Conservation (phyloP, 768 basidiomycete genomes). For the Russula lepida region DNA sequence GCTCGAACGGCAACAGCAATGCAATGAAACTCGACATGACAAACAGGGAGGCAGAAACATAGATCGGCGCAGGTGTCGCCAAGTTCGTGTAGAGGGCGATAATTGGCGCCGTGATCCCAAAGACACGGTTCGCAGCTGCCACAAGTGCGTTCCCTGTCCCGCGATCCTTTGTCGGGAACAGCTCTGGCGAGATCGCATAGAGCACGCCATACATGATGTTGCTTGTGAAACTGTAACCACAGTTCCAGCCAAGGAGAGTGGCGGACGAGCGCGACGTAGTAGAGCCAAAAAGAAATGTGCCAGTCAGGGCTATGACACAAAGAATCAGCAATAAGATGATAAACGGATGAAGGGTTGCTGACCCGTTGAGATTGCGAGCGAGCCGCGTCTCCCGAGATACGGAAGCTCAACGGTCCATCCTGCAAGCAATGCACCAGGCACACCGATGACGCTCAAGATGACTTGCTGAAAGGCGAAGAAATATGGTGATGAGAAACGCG, state of each 20-base stretch:
- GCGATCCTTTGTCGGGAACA: conserved; percentile 46
- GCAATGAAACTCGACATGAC: conserved; percentile 40
- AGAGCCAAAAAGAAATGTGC: conserved; percentile 48
- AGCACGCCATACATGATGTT: conserved; percentile 49
- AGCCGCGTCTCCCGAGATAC: conserved; percentile 44
- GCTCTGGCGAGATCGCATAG: conserved; percentile 38
- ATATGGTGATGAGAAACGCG: background rate
- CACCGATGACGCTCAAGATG: conserved; percentile 47
- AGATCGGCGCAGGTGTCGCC: conserved; percentile 45
- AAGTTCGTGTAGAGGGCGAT: conserved; percentile 43
- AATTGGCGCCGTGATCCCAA: conserved; percentile 51
- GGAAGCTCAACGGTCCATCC: conserved; percentile 47
- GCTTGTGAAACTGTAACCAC: conserved; percentile 47
- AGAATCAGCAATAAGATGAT: background rate
- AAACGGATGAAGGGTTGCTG: background rate
- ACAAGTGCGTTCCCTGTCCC: conserved; percentile 52
- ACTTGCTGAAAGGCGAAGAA: conserved; percentile 33
- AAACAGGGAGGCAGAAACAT: conserved; percentile 46
- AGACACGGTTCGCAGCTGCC: conserved; percentile 44
- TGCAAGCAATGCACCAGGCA: conserved; percentile 50
- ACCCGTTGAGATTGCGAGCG: conserved; percentile 43
- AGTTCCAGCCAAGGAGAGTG: conserved; percentile 50
- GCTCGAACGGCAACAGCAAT: conserved; percentile 47
- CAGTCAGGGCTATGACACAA: conserved; percentile 38
- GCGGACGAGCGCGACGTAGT: conserved; percentile 48